Conservation (phyloP, 768 basidiomycete genomes). For the Lactifluus piperatus region DNA sequence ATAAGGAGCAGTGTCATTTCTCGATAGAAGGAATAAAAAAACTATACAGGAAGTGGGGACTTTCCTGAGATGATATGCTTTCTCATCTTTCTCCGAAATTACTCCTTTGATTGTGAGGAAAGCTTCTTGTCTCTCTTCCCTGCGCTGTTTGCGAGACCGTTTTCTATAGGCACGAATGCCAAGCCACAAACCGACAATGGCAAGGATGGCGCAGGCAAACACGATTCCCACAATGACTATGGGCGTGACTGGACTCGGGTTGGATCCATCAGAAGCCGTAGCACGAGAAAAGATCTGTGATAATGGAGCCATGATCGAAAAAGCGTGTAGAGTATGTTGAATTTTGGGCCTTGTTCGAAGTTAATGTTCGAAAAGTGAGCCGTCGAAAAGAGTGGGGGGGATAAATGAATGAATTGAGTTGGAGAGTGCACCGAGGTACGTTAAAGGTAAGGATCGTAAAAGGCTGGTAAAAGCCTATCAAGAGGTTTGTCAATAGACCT, state of each 20-base stretch:
- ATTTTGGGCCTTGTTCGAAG: neutral
- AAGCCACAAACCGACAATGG: constrained; percentile 37
- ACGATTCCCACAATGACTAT: constrained; percentile 45
- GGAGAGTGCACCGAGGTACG: neutral
- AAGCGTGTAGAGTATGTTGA: neutral
- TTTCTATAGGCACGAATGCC: constrained; percentile 34
- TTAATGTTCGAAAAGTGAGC: neutral
- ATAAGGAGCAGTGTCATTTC: neutral
- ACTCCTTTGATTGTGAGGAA: constrained; percentile 44
- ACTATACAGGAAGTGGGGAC: neutral
- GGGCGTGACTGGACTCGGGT: constrained; percentile 16
- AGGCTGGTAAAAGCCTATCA: neutral
- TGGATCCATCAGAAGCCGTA: neutral
- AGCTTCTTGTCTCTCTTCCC: constrained; percentile 32
- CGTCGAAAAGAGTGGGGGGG: constrained; percentile 1
- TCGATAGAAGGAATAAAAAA: neutral
- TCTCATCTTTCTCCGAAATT: constrained; percentile 29
- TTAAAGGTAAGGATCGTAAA: neutral
- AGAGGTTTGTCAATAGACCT: too few species aligned
- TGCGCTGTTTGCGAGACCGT: constrained; percentile 30
- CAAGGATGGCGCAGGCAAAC: constrained; percentile 34
- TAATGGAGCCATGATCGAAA: constrained; percentile 11
- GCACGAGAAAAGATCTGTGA: constrained; percentile 3
- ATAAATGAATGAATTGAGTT: neutral
- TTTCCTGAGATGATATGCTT: neutral